Evolutionary conservation across 306 rosid genomes (phyloP).

Genomic region (Lotus japonicus): DNA sequence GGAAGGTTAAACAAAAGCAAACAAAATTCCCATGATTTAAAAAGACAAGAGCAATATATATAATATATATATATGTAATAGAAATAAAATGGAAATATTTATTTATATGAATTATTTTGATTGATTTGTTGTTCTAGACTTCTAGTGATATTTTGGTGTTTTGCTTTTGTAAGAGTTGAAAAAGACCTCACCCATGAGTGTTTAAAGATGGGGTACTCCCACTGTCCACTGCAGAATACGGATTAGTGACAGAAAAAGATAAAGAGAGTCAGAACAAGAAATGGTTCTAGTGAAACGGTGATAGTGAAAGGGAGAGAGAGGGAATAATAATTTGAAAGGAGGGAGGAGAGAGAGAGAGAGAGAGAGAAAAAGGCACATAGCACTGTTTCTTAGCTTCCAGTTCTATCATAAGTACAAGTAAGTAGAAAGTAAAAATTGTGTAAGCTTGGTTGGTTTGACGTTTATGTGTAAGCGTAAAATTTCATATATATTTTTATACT

Average conservation of each 20-base stretch:
- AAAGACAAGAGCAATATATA: too few relatives aligned
- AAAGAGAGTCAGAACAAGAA: conserved; percentile 15
- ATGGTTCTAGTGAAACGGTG: conserved; percentile 12
- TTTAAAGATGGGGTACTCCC: conserved; percentile 33
- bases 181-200: conserved; percentile 48
- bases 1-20: conserved; percentile 54
- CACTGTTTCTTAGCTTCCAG: not conserved
- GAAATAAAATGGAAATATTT: not conserved
- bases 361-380: not conserved
- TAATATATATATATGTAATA: not conserved
- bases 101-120: not conserved
- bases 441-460: too few relatives aligned
- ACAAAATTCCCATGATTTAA: conserved; percentile 37
- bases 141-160: not conserved
- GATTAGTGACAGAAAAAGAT: conserved; percentile 31
- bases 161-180: conserved; percentile 40
- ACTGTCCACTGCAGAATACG: conserved; percentile 40
- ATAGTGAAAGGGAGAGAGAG: not conserved
- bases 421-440: too few relatives aligned
- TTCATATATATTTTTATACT: too few relatives aligned
- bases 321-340: not conserved
- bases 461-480: too few relatives aligned
- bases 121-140: too few relatives aligned
- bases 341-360: not conserved
- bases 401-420: too few relatives aligned